phyloP scores from a whole-genome alignment of 169 alveolate species.

The Plasmodium inui region DNA sequence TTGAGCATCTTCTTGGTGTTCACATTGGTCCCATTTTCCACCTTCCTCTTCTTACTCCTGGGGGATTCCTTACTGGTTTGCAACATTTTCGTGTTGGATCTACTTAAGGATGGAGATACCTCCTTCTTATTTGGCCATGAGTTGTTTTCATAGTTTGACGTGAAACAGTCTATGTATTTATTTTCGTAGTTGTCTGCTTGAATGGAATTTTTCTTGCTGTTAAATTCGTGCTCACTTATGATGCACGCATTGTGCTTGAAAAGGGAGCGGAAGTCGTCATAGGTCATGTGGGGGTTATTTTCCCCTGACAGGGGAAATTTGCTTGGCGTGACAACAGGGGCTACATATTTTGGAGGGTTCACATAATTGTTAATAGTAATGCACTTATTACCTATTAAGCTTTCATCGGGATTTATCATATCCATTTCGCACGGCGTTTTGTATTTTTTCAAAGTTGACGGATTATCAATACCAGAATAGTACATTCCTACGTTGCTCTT shows the following conservation, averaged over 20 bases:
- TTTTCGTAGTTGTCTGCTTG: conserved; percentile 7
- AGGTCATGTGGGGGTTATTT: conserved; percentile 26
- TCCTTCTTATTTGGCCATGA: conserved; percentile 68
- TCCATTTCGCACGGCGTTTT: conserved; percentile 76
- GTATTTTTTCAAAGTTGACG: conserved; percentile 51
- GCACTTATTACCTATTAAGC: conserved; percentile 75
- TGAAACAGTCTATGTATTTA: conserved; percentile 13
- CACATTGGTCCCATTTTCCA: background rate
- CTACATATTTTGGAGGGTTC: conserved; percentile 70
- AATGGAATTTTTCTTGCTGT: conserved; percentile 25
- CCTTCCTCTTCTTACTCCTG: conserved; percentile 10
- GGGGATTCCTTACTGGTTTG: conserved; percentile 24
- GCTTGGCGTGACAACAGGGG: conserved; percentile 18
- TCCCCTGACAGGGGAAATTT: conserved; percentile 74
- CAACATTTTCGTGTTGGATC: background rate
- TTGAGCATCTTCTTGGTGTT: conserved; percentile 28
- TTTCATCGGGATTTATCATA: conserved; percentile 70
- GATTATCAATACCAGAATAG: conserved; percentile 48
- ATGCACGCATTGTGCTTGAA: conserved; percentile 67
- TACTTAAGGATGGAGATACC: conserved; percentile 1
- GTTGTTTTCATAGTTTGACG: conserved; percentile 22
- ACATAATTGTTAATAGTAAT: conserved; percentile 73
- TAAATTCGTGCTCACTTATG: conserved; percentile 72
- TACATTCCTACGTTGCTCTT: conserved; percentile 51
- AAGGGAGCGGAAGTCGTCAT: conserved; percentile 57